phyloP scores from a whole-genome alignment of 2,329 filamentous ascomycete genomes.

The Diaporthe amygdali region DNA sequence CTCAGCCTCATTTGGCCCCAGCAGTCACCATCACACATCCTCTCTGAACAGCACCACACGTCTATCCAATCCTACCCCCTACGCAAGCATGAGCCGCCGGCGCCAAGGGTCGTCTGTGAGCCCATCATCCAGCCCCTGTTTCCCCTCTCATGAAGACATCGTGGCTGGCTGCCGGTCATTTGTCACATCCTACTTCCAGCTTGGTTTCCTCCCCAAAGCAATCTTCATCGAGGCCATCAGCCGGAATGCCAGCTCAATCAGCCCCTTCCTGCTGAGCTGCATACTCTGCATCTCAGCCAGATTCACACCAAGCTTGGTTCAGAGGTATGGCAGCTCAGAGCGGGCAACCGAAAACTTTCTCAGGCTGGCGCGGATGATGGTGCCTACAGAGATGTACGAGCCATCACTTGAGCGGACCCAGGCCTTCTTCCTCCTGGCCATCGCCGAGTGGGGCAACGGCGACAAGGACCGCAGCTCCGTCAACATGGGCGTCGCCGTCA shows the following conservation, averaged over 20 bases:
- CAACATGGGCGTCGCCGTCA: slow-evolving; percentile 43
- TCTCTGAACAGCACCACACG: slow-evolving; percentile 8
- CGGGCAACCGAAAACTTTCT: slow-evolving; percentile 37
- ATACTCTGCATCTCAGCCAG: slow-evolving; percentile 38
- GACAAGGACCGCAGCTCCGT: slow-evolving; percentile 38
- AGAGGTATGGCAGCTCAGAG: slow-evolving; percentile 30
- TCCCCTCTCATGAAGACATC: slow-evolving; percentile 33
- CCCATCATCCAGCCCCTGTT: slow-evolving; percentile 6
- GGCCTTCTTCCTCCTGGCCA: slow-evolving; percentile 38
- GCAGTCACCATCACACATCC: slow-evolving; percentile 2
- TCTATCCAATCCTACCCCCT: not conserved
- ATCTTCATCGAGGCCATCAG: slow-evolving; percentile 36
- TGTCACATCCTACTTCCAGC: slow-evolving; percentile 37
- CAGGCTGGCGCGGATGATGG: slow-evolving; percentile 30
- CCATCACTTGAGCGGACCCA: slow-evolving; percentile 36
- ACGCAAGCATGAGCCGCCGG: slow-evolving; percentile 6
- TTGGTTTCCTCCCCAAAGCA: slow-evolving; percentile 38
- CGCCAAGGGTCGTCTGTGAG: slow-evolving; percentile 6
- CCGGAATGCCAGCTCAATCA: slow-evolving; percentile 28
- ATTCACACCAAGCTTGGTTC: slow-evolving; percentile 35
- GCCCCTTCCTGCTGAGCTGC: slow-evolving; percentile 35
- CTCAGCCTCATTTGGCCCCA: not conserved
- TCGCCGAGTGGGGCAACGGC: slow-evolving; percentile 40
- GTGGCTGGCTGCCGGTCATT: slow-evolving; percentile 35
- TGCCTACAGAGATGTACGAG: slow-evolving; percentile 35